Base-by-base conservation (phyloP, 768 basidiomycete species). In the Tylopilus subfusipes region DNA sequence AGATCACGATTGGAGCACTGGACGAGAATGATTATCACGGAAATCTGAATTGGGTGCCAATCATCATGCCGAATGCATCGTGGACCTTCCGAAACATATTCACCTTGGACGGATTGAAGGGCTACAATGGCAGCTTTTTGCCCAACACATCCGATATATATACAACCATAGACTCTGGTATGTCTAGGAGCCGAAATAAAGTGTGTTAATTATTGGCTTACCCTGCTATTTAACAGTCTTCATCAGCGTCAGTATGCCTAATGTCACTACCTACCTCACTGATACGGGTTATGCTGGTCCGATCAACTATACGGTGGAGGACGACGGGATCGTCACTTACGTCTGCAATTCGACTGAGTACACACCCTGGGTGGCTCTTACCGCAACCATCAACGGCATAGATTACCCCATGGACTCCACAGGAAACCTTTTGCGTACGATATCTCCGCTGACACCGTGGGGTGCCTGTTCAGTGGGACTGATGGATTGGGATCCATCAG, bases 1-100 rank as follows among this genome's bases (percentile, higher is more conserved):
- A 61, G 29, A 55, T 67, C n/a, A 66, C 65, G 4, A 66, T 67
- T 16, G 65, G 67, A 6, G 62, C 53, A 6, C 46, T 67, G 42
- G 65, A 69, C 30, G 48, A 54, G 27, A 58, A 43, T 7, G 64
- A 66, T 50, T 61, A 55, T 38, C 48, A 63, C 16, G 68, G 63
- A 22, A 52, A 52, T 1, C 5, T 67, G 18, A 62, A 67, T 30
- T 62, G 66, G 53, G 57, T 67, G 7, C 56, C 53, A 6, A 48
- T 68, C 25, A 47, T 10, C 48, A 66, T 53, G 8, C 60, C 60
- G 2, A 59, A 59, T 19, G 7, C 14, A 12, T 44, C 61, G n/a
- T 55, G 57, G 61, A 4, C 0, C 3, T 19, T 53, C 21, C 19
- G 24, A 36, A 62, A 62, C 8, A 21, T 55, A 1, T 52, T 62